A percentile compares a stretch with the other conserved stretches of the same genome.
Evolutionary conservation across 306 rosid genomes (phyloP).

Genomic region (Calophaca sinica): DNA sequence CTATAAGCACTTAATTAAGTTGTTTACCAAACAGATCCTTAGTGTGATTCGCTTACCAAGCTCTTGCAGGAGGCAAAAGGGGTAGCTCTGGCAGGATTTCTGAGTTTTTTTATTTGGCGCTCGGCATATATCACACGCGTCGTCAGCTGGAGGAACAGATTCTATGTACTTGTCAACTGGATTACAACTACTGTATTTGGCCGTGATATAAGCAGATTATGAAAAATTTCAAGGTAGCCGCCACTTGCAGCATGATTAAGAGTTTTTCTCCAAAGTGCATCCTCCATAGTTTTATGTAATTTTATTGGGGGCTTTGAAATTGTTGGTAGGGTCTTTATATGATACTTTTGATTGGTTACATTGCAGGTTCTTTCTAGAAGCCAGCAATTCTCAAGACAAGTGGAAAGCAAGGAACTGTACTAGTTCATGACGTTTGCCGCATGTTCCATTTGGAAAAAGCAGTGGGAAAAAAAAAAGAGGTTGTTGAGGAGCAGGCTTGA

Average conservation of each 20-base stretch:
- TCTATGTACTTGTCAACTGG: slow-evolving; percentile 91
- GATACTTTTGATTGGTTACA: slow-evolving; percentile 1
- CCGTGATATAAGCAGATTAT: slow-evolving; percentile 89
- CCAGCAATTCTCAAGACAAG: neutral
- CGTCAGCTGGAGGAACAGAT: slow-evolving; percentile 94
- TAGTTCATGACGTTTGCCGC: slow-evolving; percentile 7
- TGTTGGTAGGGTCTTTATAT: slow-evolving; percentile 8
- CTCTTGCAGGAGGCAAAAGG: slow-evolving; percentile 78
- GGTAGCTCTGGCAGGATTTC: slow-evolving; percentile 75
- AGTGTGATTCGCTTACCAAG: slow-evolving; percentile 14
- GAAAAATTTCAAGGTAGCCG: slow-evolving; percentile 43
- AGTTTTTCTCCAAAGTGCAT: slow-evolving; percentile 12
- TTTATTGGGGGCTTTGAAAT: neutral
- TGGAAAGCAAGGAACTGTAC: slow-evolving; percentile 9
- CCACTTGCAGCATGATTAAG: neutral
- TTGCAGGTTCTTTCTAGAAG: neutral
- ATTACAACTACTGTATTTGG: slow-evolving; percentile 84
- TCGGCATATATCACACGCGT: slow-evolving; percentile 89
- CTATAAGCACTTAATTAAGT: no score
- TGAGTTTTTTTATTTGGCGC: slow-evolving; percentile 92
- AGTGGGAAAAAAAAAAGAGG: neutral
- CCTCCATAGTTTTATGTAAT: neutral
- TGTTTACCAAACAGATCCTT: no score
- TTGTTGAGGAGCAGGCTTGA: slow-evolving; percentile 1
- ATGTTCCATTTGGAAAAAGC: neutral